Conservation (phyloP, 73 alveolate genomes). For the Paramecium sexaurelia region DNA sequence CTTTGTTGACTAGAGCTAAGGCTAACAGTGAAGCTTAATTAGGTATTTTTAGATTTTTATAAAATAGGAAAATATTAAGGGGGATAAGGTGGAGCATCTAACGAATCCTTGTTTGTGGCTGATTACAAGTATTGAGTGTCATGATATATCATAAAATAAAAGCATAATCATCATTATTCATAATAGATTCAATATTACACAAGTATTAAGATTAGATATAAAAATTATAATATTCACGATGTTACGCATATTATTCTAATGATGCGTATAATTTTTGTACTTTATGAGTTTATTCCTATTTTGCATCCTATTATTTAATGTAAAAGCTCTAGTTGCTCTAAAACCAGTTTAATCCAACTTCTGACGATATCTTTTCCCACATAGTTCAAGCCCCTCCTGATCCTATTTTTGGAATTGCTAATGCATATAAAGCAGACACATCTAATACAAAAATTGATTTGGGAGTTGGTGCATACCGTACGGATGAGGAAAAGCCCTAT, state of each 20-base stretch:
- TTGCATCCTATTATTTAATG: not conserved
- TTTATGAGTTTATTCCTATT: not conserved
- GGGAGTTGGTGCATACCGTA: conserved; percentile 96
- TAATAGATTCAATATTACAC: not conserved
- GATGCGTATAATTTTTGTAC: conserved; percentile 8
- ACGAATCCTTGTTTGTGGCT: conserved; percentile 75
- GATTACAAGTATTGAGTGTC: conserved; percentile 73
- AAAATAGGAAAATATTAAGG: conserved; percentile 69
- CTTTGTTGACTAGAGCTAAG: conserved; percentile 88
- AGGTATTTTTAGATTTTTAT: conserved; percentile 66
- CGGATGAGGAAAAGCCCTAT: conserved; percentile 90
- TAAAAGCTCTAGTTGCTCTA: conserved; percentile 24
- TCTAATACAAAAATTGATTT: conserved; percentile 84
- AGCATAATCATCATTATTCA: not conserved
- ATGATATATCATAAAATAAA: conserved; percentile 4
- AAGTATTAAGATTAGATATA: not conserved
- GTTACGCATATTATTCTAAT: conserved; percentile 24
- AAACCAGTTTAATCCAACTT: not conserved
- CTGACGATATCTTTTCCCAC: conserved; percentile 76
- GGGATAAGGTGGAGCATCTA: conserved; percentile 73
- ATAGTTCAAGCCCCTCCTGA: conserved; percentile 90
- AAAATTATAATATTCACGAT: not conserved
- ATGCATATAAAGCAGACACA: conserved; percentile 85
- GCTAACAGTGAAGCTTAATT: conserved; percentile 91
- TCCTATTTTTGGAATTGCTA: conserved; percentile 89